Evolutionary conservation across 495 filamentous ascomycete species (phyloP), one percentile per base, ranked within the genome.

Genomic region (Echria macrotheca): DNA sequence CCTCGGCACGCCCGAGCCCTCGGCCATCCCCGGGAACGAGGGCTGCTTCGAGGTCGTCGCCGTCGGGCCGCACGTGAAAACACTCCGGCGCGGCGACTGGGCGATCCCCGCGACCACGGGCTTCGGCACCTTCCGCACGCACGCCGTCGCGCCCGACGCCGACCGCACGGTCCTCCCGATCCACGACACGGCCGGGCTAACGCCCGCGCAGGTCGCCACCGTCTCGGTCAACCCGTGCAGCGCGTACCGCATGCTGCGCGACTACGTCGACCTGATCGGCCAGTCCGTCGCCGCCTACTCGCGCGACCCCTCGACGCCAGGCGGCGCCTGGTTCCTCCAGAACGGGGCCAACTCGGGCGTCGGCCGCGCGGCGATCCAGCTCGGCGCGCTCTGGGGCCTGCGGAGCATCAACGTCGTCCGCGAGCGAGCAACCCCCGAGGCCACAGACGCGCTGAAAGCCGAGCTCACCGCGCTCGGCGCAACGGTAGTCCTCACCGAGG

Each of bases 281-380:
- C 19, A 50, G 21, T 58, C 55, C 22, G 49, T 68, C 12, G 66
- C 65, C 77, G 58, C 47, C 26, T 64, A 54, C 17, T 15, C 33
- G 4, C 23, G 33, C 54, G 56, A 32, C 18, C 53, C 29, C 32
- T 41, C 50, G 0, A 47, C 32, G 29, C 45, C 56, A 46, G 80
- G 83, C 43, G 86, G 87, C 10, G 79, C 86, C 26, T 98, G 94
- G 94, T 84, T 95, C 52, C 74, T 97, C 29, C 94, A 98, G 72
- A 98, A 98, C 58, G 94, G 93, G 2, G 93, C 93, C 7, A 98
- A 98, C 61, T 84, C 78, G 42, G 94, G 89, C 1, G 93, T 97
- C 18, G 93, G 93, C 4, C 69, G 93, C 25, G 84, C 88, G 7
- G 91, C 86, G 14, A 88, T 96, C 45, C 93, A 98, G 67, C 61